phyloP scores from a whole-genome alignment of 768 basidiomycete species.

The Cystobasidium onofrii region DNA sequence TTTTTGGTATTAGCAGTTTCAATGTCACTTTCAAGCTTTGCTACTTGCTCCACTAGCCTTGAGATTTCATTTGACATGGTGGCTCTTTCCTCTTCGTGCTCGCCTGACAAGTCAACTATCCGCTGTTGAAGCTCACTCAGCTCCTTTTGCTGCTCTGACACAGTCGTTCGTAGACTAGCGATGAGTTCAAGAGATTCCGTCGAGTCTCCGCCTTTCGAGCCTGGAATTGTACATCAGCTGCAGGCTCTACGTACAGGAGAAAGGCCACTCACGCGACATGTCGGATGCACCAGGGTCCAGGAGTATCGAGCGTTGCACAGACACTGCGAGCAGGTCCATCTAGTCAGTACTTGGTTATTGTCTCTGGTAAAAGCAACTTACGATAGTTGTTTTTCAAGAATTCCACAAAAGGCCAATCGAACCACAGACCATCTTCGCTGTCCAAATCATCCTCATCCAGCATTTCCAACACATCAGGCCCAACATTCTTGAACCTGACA shows the following conservation, averaged over 20 bases:
- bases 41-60: slow-evolving; percentile 50
- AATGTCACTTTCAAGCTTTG: slow-evolving; percentile 48
- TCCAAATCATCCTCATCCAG: slow-evolving; percentile 32
- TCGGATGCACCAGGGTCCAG: slow-evolving; percentile 45
- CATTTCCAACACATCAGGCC: slow-evolving; percentile 69
- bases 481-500: slow-evolving; percentile 79
- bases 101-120: slow-evolving; percentile 34
- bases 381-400: slow-evolving; percentile 99
- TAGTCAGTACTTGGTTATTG: no score
- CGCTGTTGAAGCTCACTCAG: slow-evolving; percentile 46
- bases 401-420: slow-evolving; percentile 95
- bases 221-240: slow-evolving; percentile 42
- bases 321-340: no score
- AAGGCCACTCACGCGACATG: slow-evolving; percentile 55
- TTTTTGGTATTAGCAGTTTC: slow-evolving; percentile 56
- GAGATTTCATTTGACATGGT: slow-evolving; percentile 11
- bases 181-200: slow-evolving; percentile 72
- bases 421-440: slow-evolving; percentile 68
- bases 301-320: slow-evolving; percentile 48
- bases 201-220: slow-evolving; percentile 48
- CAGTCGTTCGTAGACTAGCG: slow-evolving; percentile 70
- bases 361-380: no score
- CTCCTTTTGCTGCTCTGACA: slow-evolving; percentile 62
- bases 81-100: slow-evolving; percentile 39
- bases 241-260: slow-evolving; percentile 61